These are phyloP conservation scores for Scheffersomyces stipitis DNA, from an alignment of 805 yeast genomes.

Conservation along the genomic window DNA sequence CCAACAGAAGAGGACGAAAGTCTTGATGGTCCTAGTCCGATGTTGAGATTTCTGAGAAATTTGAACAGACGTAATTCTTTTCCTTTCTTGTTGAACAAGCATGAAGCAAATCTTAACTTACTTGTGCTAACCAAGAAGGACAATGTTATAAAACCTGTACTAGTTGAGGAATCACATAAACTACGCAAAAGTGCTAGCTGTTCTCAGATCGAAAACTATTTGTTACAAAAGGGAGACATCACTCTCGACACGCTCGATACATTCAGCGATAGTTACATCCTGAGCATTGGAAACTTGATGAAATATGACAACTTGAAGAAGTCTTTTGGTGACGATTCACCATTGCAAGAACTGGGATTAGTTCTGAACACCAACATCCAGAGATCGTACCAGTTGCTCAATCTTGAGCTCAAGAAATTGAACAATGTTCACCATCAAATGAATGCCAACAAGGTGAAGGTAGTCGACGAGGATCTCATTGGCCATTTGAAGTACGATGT, in stretches of 20 bases:
- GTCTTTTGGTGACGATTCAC: constrained; percentile 7
- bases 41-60: constrained; percentile 10
- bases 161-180: constrained; percentile 4
- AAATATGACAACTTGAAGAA: constrained; percentile 20
- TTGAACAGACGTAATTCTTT: constrained; percentile 37
- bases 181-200: constrained; percentile 22
- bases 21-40: constrained; percentile 3
- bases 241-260: constrained; percentile 13
- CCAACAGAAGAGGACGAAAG: constrained; percentile 1
- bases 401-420: constrained; percentile 30
- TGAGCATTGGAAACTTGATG: constrained; percentile 15
- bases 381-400: constrained; percentile 25
- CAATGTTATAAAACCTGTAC: constrained; percentile 1
- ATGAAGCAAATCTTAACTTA: constrained; percentile 19
- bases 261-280: constrained; percentile 17
- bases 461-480: constrained; percentile 30
- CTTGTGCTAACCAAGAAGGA: constrained; percentile 17
- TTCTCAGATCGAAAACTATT: constrained; percentile 19
- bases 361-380: constrained; percentile 13
- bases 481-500: constrained; percentile 27
- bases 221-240: constrained; percentile 1
- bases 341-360: neutral
- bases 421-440: constrained; percentile 26
- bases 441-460: constrained; percentile 19
- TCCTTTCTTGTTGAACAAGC: constrained; percentile 19